Percentiles rank a stretch among this genome's conserved stretches.
Evolutionary conservation across 140 eudicot genomes (phyloP).

Genomic region (Ambrosia hybrid): DNA sequence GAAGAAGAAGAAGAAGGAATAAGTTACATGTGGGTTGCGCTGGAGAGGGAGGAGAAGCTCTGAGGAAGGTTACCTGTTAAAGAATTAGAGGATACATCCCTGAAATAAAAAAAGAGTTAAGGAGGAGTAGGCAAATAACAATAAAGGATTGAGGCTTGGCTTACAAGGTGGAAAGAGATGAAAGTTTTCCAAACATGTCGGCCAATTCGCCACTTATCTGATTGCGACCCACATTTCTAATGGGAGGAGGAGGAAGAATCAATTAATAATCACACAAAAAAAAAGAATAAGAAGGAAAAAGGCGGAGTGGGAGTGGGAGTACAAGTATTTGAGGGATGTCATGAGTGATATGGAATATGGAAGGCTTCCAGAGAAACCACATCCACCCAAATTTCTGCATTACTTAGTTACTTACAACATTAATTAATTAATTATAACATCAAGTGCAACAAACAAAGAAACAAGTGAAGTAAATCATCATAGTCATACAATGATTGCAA

Average conservation of each 20-base stretch:
- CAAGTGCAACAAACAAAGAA: not conserved
- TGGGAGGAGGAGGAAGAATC: not conserved
- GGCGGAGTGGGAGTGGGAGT: constrained; percentile 18
- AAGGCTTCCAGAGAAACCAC: constrained; percentile 64
- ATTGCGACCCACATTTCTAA: constrained; percentile 73
- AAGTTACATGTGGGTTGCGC: constrained; percentile 65
- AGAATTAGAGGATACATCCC: constrained; percentile 81
- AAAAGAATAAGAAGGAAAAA: not conserved
- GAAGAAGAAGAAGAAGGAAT: no score
- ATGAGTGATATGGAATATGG: constrained; percentile 80
- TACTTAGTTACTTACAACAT: constrained; percentile 2
- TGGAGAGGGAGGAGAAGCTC: constrained; percentile 61
- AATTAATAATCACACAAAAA: not conserved
- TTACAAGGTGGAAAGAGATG: constrained; percentile 76
- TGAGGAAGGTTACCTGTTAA: constrained; percentile 74
- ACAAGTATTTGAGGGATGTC: constrained; percentile 78
- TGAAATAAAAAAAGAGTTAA: constrained; percentile 20
- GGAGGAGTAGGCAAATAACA: not conserved
- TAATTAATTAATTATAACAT: no score
- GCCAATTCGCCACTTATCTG: constrained; percentile 60
- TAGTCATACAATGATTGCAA: constrained; percentile 63
- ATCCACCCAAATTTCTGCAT: constrained; percentile 80
- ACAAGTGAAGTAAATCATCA: not conserved
- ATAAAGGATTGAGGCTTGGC: not conserved
- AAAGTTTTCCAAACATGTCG: constrained; percentile 59